Evolutionary conservation across 257 asterid genomes (phyloP).

Genomic region (Solanum chmielewskii): DNA sequence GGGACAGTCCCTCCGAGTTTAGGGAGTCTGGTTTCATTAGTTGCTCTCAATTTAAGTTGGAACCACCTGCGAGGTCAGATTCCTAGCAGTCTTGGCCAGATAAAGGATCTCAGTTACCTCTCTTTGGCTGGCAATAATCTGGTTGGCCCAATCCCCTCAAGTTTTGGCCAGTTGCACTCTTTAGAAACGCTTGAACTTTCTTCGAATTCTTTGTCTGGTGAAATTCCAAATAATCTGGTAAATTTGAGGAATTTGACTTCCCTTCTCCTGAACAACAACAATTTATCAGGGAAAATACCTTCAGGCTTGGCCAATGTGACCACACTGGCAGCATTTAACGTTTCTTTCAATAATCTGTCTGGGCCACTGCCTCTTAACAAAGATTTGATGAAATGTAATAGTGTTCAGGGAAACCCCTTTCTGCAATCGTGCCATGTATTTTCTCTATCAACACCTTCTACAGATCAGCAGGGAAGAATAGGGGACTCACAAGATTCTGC

Average conservation of each 20-base stretch:
- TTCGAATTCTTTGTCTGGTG: conserved; percentile 53
- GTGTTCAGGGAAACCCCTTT: conserved; percentile 64
- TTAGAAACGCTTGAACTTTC: conserved; percentile 70
- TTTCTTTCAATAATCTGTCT: conserved; percentile 72
- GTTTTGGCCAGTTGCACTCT: conserved; percentile 44
- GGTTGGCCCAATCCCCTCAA: conserved; percentile 57
- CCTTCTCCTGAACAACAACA: conserved; percentile 63
- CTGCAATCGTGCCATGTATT: conserved; percentile 43
- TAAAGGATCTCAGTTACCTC: conserved; percentile 47
- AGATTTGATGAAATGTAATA: conserved; percentile 43
- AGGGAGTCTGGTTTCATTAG: conserved; percentile 44
- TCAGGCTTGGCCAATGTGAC: conserved; percentile 36
- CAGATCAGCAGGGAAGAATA: conserved; percentile 36
- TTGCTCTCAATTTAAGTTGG: conserved; percentile 56
- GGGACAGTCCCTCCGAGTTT: conserved; percentile 52
- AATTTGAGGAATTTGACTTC: conserved; percentile 47
- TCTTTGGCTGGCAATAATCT: conserved; percentile 66
- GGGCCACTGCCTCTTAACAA: conserved; percentile 49
- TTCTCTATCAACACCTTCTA: conserved; percentile 37
- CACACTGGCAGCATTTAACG: conserved; percentile 45
- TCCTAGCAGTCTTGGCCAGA: conserved; percentile 51
- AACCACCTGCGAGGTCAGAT: conserved; percentile 55
- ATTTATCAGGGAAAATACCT: conserved; percentile 67
- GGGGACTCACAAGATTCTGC: conserved; percentile 25
- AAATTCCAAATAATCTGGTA: conserved; percentile 54